Evolutionary conservation across 495 filamentous ascomycete species (phyloP), one percentile per base, ranked within the genome.

Genomic region (Xylaria grammica): DNA sequence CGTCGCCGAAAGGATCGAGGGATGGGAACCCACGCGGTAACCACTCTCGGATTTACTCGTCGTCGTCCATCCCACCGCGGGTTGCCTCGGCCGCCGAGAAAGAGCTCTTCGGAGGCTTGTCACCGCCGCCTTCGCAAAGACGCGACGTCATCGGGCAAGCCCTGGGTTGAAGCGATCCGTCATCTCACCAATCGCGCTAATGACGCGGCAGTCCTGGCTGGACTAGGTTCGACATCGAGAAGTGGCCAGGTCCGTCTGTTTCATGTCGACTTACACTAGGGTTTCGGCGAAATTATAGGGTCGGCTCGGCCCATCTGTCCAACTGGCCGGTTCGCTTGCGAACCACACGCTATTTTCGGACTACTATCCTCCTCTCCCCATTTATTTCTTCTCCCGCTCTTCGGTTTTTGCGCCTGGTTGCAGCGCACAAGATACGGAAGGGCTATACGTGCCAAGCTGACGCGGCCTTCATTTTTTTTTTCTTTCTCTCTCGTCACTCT

Each of bases 131-230:
- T 19, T 67, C 72, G n/a, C 69, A 78, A 24, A 73, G 69, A 32
- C 68, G 73, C 19, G 71, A 76, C 36, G 64, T 38, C 19, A 82
- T 82, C 62, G 81, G 81, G 10, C 67, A 76, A 34, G 79, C 80
- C 3, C 77, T 83, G 44, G 79, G 79, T 3, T 83, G 32, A 48
- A 62, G 22, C n/a, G 49, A 27, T 36, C 27, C 27, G 6, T 29
- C n/a, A 24, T 29, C 13, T 13, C 11, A 30, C 20, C 15, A 11
- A 7, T 30, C 20, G 19, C 30, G 17, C 60, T 5, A 2, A 34
- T 22, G 17, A 51, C 4, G 11, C n/a, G 53, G 29, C 30, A 17
- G 44, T 27, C 62, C 62, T 42, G 30, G 53, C n/a, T 22, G n/a
- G 46, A 49, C 34, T 32, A 15, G 49, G 42, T 17, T 30, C 60